Conservation (phyloP, 257 asterid species). For the Cynanchum wilfordii region DNA sequence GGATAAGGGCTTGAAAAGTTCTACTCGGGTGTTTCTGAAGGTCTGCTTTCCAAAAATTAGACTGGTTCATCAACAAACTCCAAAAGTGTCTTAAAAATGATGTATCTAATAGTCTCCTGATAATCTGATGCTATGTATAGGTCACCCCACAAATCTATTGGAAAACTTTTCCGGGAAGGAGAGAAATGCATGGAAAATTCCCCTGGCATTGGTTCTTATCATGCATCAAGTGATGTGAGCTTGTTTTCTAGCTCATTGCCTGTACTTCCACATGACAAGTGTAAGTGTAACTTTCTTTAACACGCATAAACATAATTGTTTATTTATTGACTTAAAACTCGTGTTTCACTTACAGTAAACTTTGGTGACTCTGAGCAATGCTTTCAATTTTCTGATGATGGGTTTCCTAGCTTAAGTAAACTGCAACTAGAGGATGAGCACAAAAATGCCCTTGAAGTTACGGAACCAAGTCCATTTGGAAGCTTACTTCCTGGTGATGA, state of each 20-base stretch:
- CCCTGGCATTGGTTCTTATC: slow-evolving; percentile 39
- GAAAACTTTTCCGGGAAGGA: slow-evolving; percentile 31
- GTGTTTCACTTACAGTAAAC: slow-evolving; percentile 43
- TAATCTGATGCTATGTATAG: slow-evolving; percentile 22
- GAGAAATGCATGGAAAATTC: slow-evolving; percentile 52
- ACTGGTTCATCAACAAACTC: background rate
- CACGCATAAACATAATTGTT: background rate
- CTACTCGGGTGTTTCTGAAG: slow-evolving; percentile 24
- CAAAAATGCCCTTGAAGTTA: slow-evolving; percentile 51
- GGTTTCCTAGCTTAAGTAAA: slow-evolving; percentile 42
- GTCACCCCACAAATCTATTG: slow-evolving; percentile 25
- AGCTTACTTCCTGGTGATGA: slow-evolving; percentile 87
- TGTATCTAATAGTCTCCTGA: background rate
- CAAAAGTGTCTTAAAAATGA: background rate
- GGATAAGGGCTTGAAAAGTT: slow-evolving; percentile 25
- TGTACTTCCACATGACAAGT: slow-evolving; percentile 48
- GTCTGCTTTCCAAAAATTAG: slow-evolving; percentile 8
- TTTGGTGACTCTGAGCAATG: slow-evolving; percentile 40
- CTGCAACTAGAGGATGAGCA: slow-evolving; percentile 33
- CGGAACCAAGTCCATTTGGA: slow-evolving; percentile 36
- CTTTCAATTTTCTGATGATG: slow-evolving; percentile 45
- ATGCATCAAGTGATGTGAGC: slow-evolving; percentile 63
- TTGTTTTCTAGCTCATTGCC: slow-evolving; percentile 87
- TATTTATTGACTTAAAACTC: slow-evolving; percentile 12
- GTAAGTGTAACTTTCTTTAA: slow-evolving; percentile 38